These are phyloP conservation scores for Bonia amplexicaulis DNA, from an alignment of 176 grass and related monocot species.

Conservation along the genomic window DNA sequence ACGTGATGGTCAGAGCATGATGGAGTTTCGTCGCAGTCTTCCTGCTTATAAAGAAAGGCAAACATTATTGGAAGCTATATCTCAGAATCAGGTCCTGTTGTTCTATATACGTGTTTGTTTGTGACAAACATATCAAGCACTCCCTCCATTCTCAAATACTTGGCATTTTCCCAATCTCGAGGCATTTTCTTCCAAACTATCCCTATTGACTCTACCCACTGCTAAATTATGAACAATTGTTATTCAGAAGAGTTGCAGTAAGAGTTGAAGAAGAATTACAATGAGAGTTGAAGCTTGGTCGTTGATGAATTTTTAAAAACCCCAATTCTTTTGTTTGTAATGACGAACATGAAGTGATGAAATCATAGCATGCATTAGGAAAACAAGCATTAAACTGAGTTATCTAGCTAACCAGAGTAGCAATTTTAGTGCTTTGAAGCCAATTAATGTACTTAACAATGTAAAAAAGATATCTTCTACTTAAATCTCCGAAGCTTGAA, in stretches of 20 bases:
- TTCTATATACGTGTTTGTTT: constrained; percentile 9
- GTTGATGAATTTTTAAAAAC: background rate
- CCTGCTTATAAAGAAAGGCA: constrained; percentile 86
- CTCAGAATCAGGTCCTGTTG: constrained; percentile 73
- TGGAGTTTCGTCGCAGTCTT: constrained; percentile 87
- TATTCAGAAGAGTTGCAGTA: background rate
- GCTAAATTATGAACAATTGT: background rate
- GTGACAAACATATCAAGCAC: background rate
- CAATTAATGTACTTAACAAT: background rate
- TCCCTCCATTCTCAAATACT: background rate
- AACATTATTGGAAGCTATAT: constrained; percentile 63
- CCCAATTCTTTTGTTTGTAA: constrained; percentile 7
- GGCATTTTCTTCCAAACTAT: background rate
- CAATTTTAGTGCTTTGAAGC: background rate
- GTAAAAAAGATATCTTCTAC: background rate
- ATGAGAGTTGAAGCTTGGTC: background rate
- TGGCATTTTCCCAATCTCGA: background rate
- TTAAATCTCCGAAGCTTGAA: background rate
- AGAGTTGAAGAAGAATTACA: background rate
- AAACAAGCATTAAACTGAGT: constrained; percentile 3
- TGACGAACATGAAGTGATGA: background rate
- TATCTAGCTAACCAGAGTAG: background rate
- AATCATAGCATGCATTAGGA: background rate
- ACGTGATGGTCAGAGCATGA: constrained; percentile 76
- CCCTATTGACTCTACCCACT: background rate